These are phyloP conservation scores for Erodium maritimum DNA, from an alignment of 345 rosid genomes.

Conservation along the genomic window DNA sequence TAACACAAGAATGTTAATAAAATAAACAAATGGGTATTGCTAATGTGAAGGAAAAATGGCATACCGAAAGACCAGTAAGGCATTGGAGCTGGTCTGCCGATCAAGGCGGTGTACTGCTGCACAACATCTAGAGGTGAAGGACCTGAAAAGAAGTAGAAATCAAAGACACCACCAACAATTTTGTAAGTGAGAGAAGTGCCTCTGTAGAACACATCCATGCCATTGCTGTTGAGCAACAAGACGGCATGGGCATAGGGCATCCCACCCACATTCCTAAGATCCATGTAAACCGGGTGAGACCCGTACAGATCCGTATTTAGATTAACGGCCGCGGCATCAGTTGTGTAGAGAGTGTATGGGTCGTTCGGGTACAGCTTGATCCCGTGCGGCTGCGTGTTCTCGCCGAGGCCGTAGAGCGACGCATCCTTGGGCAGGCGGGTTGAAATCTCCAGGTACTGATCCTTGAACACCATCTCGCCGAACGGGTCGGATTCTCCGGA, in stretches of 20 bases:
- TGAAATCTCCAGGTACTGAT: conserved; percentile 92
- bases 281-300: conserved; percentile 91
- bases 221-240: conserved; percentile 78
- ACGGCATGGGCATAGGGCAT: conserved; percentile 61
- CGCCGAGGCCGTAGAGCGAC: conserved; percentile 82
- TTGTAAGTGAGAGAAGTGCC: conserved; percentile 83
- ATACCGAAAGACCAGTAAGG: conserved; percentile 97
- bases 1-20: not conserved
- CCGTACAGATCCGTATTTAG: conserved; percentile 88
- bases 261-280: conserved; percentile 74
- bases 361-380: conserved; percentile 82
- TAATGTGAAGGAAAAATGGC: conserved; percentile 3
- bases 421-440: conserved; percentile 74
- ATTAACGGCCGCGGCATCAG: conserved; percentile 71
- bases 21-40: not conserved
- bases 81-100: conserved; percentile 98
- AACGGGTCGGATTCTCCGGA: conserved; percentile 34
- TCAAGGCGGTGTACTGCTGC: conserved; percentile 68
- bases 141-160: conserved; percentile 82
- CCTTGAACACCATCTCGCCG: conserved; percentile 72
- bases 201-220: conserved; percentile 86
- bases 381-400: conserved; percentile 90
- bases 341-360: conserved; percentile 85
- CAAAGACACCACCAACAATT: conserved; percentile 86
- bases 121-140: conserved; percentile 65